A percentile compares a stretch with the other conserved stretches of the same genome.
Conservation (phyloP, 1,284 basidiomycete species). For the Singerocomus inundabilis region DNA sequence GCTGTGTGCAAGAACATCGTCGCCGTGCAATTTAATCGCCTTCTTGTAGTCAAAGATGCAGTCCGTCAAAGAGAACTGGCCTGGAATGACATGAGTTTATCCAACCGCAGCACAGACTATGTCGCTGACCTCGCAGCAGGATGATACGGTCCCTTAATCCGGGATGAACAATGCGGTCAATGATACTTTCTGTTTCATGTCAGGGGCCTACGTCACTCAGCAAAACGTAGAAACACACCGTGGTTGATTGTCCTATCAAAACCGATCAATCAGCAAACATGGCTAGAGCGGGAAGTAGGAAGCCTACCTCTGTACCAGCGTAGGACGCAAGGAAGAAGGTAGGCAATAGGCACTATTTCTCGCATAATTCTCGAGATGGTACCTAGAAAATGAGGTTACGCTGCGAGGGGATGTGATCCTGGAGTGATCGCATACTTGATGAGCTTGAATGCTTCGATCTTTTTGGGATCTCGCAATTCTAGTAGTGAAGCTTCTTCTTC, state of each 20-base stretch:
- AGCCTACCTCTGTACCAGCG: slow-evolving; percentile 73
- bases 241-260: slow-evolving; percentile 74
- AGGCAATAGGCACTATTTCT: slow-evolving; percentile 80
- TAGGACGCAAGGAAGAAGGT: slow-evolving; percentile 84
- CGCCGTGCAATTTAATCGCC: slow-evolving; percentile 75
- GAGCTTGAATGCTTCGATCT: slow-evolving; percentile 77
- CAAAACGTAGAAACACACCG: slow-evolving; percentile 43
- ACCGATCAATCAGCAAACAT: slow-evolving; percentile 16
- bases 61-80: slow-evolving; percentile 73
- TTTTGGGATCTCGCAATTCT: slow-evolving; percentile 55
- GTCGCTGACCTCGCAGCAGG: slow-evolving; percentile 64
- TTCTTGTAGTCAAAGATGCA: slow-evolving; percentile 69
- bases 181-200: slow-evolving; percentile 66
- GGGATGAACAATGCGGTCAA: slow-evolving; percentile 85
- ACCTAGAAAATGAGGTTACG: slow-evolving; percentile 41
- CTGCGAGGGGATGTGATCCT: not conserved
- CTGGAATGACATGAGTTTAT: slow-evolving; percentile 47
- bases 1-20: slow-evolving; percentile 81
- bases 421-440: slow-evolving; percentile 53
- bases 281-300: not conserved
- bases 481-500: slow-evolving; percentile 23
- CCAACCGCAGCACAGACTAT: slow-evolving; percentile 20
- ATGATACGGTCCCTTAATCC: slow-evolving; percentile 89
- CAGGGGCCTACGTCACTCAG: slow-evolving; percentile 9
- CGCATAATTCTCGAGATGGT: slow-evolving; percentile 86